Evolutionary conservation across 148 eudicot genomes (phyloP), one percentile per base, ranked within the genome.

Genomic region (Rhododendron henanense): DNA sequence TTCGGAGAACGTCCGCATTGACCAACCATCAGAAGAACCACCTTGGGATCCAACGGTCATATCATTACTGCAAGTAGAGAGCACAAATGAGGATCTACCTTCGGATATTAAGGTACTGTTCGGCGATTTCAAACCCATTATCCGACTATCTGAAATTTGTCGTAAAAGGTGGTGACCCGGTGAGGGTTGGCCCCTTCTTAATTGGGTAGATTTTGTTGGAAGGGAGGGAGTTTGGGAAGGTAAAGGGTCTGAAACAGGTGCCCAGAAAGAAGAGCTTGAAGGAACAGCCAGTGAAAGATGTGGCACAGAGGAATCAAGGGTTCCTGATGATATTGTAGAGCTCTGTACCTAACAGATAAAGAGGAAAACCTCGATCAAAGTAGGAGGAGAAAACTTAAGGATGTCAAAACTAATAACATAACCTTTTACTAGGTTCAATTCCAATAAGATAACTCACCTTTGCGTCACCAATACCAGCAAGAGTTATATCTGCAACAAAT

Each of bases 21-120:
- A 95, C 97, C 95, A 96, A 67, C 92, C 91, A 86, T 93, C 95
- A 21, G 96, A 96, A 75, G 97, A 94, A 50, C 93, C 92, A 39
- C 95, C 92, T 83, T 91, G 89, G 45, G 98, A 94, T 65, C 90
- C 92, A 61, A 91, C 77, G 48, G 90, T 91, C 71, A 93, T 86
- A 67, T 92, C 92, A 85, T 92, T 89, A 87, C 91, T 90, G 85
- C 91, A 91, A 85, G 88, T 86, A 63, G 94, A 89, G 41, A 86
- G 87, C 35, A 79, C 87, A 57, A 82, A 87, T 35, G 92, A 88
- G 15, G 87, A 87, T 45, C 88, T 85, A 41, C 89, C 94, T 85
- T 91, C 98, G 9, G 89, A 85, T 33, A 90, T 82, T 50, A 93
- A 90, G 81, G 33, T 69, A 47, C 86, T 87, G 75, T 90, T 91